Base-by-base conservation (phyloP, 140 eudicot genomes). In the Flaveria floridana region DNA sequence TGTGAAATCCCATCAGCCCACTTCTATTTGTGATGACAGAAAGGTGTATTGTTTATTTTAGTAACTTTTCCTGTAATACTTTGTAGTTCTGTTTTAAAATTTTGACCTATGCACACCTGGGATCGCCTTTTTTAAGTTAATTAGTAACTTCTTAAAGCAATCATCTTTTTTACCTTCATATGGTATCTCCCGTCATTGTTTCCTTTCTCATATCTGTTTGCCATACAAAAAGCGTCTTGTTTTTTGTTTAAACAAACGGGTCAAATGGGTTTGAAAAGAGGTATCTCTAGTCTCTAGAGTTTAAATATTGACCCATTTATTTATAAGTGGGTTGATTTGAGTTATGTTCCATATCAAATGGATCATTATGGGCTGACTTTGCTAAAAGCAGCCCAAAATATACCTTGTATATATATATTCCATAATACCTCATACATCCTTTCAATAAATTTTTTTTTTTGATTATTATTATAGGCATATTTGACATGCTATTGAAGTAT, bases 1-100 rank as follows among this genome's bases (percentile, higher is more conserved):
- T 74, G 66, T 14, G 76, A 55, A 79, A 53, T 71, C 51, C 28
- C 47, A 16, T 47, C 46, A 44, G 67, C 69, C 55, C 71, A 20
- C 46, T 72, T 56, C 55, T 56, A 72, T 72, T 72, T 72, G 53
- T 67, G 84, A 67, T 71, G 73, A 62, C 67, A 3, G 67, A 59
- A 73, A 80, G 51, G 26, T 80, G 61, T 62, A 75, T 74, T 69
- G 25, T 59, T 80, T 68, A 59, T 51, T 59, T 56, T 75, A 80
- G 58, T 62, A 70, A 47, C 55, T 68, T 18, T 68, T 18, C 47
- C 4, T 80, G 80, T 80, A 80, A 58, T 75, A 59, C 68, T 69
- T 71, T 42, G 46, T 46, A 73, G 70, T 44, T 65, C 30, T 61
- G 46, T 50, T 20, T 79, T 14, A 10, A 66, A 44, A 42, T 73